Percentiles rank a stretch among this genome's conserved stretches.
Conservation (phyloP, 192 early-diverging fungal species). For the Backusella luteola region DNA sequence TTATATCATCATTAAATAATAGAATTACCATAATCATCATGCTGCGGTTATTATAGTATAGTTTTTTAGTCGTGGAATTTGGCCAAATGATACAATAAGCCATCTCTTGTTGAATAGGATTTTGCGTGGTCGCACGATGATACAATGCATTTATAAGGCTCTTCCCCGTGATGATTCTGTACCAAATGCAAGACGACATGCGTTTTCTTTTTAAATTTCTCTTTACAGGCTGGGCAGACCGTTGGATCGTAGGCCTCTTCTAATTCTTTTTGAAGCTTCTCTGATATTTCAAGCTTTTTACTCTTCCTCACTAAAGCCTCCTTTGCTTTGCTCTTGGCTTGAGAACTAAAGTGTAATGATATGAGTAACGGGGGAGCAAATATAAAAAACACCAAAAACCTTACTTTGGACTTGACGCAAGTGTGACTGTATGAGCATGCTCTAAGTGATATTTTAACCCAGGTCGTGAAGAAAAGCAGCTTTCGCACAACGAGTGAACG, state of each 20-base stretch:
- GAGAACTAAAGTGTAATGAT: background rate
- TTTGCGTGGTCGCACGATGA: constrained; percentile 24
- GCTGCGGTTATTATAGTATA: background rate
- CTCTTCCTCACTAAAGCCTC: background rate
- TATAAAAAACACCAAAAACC: too few species aligned
- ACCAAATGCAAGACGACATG: constrained; percentile 32
- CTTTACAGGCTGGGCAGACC: constrained; percentile 26
- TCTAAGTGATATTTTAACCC: constrained; percentile 23
- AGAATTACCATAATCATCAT: background rate
- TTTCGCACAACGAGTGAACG: constrained; percentile 8
- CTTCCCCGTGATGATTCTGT: constrained; percentile 23
- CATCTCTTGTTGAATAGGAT: constrained; percentile 33
- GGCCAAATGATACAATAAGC: constrained; percentile 34
- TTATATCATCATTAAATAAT: background rate
- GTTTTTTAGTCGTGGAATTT: constrained; percentile 15
- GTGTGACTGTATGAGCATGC: constrained; percentile 18
- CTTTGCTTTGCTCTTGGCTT: background rate
- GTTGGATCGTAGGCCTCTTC: constrained; percentile 19
- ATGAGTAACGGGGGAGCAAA: background rate
- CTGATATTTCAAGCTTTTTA: background rate
- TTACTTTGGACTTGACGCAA: background rate
- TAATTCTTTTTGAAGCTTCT: constrained; percentile 1
- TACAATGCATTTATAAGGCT: constrained; percentile 30
- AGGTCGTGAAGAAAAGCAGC: constrained; percentile 7
- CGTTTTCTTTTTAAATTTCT: constrained; percentile 28